Base-by-base conservation (phyloP, 352 stramenopile species). In the Paralagenidium karlingii region DNA sequence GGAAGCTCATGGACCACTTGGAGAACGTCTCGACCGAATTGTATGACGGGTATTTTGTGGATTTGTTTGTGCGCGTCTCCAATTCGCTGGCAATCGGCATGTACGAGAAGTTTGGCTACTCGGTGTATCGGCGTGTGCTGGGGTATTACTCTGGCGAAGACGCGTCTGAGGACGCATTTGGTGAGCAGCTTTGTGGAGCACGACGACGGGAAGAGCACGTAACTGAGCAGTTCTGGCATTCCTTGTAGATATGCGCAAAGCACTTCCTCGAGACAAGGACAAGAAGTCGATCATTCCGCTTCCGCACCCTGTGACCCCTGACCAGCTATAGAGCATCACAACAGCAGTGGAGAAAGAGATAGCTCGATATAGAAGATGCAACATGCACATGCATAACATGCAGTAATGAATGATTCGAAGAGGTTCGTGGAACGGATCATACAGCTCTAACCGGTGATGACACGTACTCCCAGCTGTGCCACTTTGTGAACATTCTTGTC, bases 11-110 rank as follows among this genome's bases (percentile, higher is more conserved):
- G 92, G 68, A 94, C 39, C 84, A 93, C 55, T 79, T 98, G 38
- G 89, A 97, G 61, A 68, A 77, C 30, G 70, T 88, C 12, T 83
- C 74, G 8, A 55, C 78, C 18, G 64, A 84, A 41, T 58, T 84
- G 34, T 87, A 78, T 47, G 85, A 98, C 58, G 90, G 68, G 13
- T 98, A 97, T 69, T 99, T 98, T 69, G 95, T 99, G 37, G 95
- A 99, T 55, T 63, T 99, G n/a, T 99, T 98, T 54, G 95, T 99
- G 15, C 73, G 95, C 20, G 79, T 91, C 15, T 97, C 88, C 28
- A 99, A 99, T 71, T 65, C 58, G 25, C 53, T 94, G 13, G 89
- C 89, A 12, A 95, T 96, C 38, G 49, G 53, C 36, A 96, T 97
- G 85, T 97, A 97, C 59, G 63, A 90, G 40, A 84, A 88, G 25